Percentiles rank a stretch among this genome's conserved stretches.
These are phyloP conservation scores for Penstemon barbatus DNA, from an alignment of 257 asterid species.

Conservation along the genomic window DNA sequence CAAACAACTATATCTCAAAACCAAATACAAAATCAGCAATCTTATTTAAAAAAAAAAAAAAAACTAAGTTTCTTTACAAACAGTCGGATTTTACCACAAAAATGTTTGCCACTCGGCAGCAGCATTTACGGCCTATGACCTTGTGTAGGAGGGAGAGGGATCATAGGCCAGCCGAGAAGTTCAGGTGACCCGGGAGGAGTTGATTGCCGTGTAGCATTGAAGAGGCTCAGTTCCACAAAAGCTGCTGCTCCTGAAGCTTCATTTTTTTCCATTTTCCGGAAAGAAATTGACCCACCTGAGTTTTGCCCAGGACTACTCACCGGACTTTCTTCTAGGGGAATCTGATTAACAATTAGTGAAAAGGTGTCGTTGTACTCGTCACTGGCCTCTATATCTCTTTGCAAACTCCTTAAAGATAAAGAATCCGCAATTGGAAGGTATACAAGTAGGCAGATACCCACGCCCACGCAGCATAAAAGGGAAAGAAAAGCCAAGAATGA, in stretches of 20 bases:
- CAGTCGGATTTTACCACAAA: conserved; percentile 53
- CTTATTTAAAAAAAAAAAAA: conserved; percentile 26
- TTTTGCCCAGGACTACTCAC: conserved; percentile 45
- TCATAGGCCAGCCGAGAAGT: conserved; percentile 76
- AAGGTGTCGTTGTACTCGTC: conserved; percentile 56
- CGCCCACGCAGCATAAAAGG: conserved; percentile 64
- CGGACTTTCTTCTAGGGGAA: conserved; percentile 39
- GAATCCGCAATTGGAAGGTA: conserved; percentile 86
- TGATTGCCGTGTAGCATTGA: conserved; percentile 61
- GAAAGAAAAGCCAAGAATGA: conserved; percentile 77
- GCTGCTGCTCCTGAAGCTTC: conserved; percentile 49
- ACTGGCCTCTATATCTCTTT: conserved; percentile 55
- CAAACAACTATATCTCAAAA: conserved; percentile 53
- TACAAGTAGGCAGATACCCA: conserved; percentile 66
- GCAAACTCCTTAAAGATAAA: conserved; percentile 58
- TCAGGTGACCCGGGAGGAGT: conserved; percentile 70
- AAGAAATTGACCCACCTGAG: conserved; percentile 59
- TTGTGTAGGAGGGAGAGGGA: conserved; percentile 36
- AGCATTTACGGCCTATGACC: conserved; percentile 31
- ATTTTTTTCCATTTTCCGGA: conserved; percentile 52
- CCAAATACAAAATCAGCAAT: conserved; percentile 39
- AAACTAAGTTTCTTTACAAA: conserved; percentile 54
- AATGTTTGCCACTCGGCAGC: conserved; percentile 24
- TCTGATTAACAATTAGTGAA: conserved; percentile 67
- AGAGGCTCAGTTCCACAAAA: conserved; percentile 87